A percentile compares a stretch with the other conserved stretches of the same genome.
Evolutionary conservation across 495 filamentous ascomycete genomes (phyloP).

Genomic region (Cetradonia linearis): DNA sequence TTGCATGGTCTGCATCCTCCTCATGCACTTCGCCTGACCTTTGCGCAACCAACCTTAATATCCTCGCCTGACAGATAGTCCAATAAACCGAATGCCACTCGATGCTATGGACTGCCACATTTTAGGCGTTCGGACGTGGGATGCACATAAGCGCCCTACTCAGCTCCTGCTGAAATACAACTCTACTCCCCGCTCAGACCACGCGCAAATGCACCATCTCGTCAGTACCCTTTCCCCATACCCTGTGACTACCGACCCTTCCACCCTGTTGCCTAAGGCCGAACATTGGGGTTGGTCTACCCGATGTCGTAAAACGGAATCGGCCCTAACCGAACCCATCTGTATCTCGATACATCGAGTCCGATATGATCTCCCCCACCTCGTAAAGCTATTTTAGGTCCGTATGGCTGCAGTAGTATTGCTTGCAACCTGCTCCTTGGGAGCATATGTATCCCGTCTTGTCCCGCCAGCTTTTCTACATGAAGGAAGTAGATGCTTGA

Average conservation of each 20-base stretch:
- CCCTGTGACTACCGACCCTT: neutral
- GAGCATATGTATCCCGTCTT: neutral
- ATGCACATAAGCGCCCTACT: constrained; percentile 8
- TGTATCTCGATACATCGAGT: neutral
- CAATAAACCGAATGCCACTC: neutral
- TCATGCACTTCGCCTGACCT: constrained; percentile 9
- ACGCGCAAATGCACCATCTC: constrained; percentile 10
- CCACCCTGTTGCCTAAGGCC: neutral
- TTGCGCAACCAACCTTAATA: constrained; percentile 9
- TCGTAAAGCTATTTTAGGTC: constrained; percentile 5
- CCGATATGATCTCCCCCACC: neutral
- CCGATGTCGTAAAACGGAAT: neutral
- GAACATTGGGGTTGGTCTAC: neutral
- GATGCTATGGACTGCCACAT: neutral
- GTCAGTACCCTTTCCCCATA: constrained; percentile 6
- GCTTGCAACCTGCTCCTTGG: neutral
- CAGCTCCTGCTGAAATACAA: neutral
- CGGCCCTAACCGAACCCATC: neutral
- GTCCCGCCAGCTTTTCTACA: neutral
- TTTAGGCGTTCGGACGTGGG: neutral
- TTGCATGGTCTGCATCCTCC: constrained; percentile 1
- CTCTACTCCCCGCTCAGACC: constrained; percentile 4
- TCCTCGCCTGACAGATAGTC: constrained; percentile 7
- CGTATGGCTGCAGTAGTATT: constrained; percentile 1
- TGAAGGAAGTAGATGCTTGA: too few species aligned